Base-by-base conservation (phyloP, 441 rosid genomes). In the Brassica balearica region DNA sequence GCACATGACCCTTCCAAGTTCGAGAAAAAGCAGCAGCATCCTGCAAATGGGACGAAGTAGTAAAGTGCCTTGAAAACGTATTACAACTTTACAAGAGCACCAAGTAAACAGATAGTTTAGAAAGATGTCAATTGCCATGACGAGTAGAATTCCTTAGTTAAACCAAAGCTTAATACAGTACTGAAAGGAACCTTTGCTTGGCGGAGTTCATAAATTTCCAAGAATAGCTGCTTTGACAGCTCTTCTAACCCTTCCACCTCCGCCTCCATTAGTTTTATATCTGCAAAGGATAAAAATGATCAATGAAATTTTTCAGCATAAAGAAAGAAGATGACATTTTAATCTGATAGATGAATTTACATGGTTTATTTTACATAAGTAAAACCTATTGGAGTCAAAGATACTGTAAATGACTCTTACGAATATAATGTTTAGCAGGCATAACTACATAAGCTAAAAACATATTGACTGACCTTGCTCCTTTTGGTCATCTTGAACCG, bases 11-110 rank as follows among this genome's bases (percentile, higher is more conserved):
- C 86, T 85, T 90, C 99, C 98, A 96, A 71, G 98, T 96, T 71
- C 97, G 93, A 83, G 98, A 96, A 86, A 85, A 96, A 82, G 97
- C 94, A 81, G 97, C 99, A 83, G 98, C 99, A 83, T 92, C 97
- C 99, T 96, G 86, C 81, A 84, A 81, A 77, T 41, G 65, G 59
- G 53, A 79, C 7, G 23, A 65, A 64, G 63, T 58, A 27, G 63
- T 64, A 23, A 51, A 65, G 8, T 76, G 11, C 53, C 43, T 58
- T 77, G 58, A 34, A 48, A 8, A 63, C 10, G 60, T 12, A 38
- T 9, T 20, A 67, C 27, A 79, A 10, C 55, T 10, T 51, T 32
- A 41, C 53, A 41, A 51, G 20, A 53, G 58, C 11, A 60, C 51
- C 55, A 80, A 46, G 65, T 63, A 41, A 65, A 70, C 7, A 75